Evolutionary conservation across 2,329 filamentous ascomycete genomes (phyloP), one percentile per base, ranked within the genome.

Genomic region (Raffaelea albimanens): DNA sequence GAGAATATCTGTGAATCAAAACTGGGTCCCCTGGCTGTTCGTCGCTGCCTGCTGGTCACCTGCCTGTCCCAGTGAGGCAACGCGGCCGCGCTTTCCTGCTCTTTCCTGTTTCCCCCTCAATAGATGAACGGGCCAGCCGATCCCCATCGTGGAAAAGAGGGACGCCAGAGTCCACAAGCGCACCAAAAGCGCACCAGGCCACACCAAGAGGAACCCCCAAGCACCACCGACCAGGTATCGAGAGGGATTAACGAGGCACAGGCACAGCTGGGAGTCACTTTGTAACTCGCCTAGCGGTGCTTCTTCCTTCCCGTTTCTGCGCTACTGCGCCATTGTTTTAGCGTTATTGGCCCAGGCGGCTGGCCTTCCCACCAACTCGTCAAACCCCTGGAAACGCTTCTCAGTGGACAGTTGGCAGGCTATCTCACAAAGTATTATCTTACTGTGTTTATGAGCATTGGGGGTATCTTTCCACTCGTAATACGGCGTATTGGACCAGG

Each of bases 321-420:
- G 45, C 47, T 52, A 50, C 45, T 52, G 47, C 50, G 40, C 45
- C 40, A 33, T 43, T 50, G 47, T 45, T 25, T 45, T 52, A 52
- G 50, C 43, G 45, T 40, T 49, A 25, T 46, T 42, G 40, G 43
- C 43, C 43, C 23, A 45, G 31, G 21, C 43, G 39, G n/a, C n/a
- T 23, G 31, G 21, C 41, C 34, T 44, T 47, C 45, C 45, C 33
- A 47, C 45, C 40, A 20, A 29, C 40, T 29, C 13, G 25, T n/a
- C n/a, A n/a, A n/a, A 13, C 25, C 25, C 25, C 25, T 29, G 25
- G 25, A n/a, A n/a, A n/a, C n/a, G n/a, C n/a, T n/a, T n/a, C n/a
- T n/a, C n/a, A n/a, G n/a, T 13, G 7, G 25, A 29, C 13, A 29
- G 25, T 13, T 29, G 25, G 25, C 25, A 29, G 25, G n/a, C n/a